Conservation (phyloP, 2,329 filamentous ascomycete species). For the Erysiphe pisi region DNA sequence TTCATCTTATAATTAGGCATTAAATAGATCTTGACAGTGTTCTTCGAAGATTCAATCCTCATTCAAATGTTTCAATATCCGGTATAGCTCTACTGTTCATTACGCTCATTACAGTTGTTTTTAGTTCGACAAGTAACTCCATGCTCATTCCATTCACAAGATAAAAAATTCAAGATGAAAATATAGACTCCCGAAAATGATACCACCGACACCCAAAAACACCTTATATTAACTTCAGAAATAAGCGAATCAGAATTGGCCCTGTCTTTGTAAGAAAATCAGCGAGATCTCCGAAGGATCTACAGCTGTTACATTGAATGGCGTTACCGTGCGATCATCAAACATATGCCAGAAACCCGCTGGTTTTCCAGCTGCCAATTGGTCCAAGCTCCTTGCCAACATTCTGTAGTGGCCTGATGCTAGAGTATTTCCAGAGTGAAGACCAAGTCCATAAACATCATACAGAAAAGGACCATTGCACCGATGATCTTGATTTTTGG, state of each 20-base stretch:
- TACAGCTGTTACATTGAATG: conserved; percentile 5
- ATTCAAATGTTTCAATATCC: no score
- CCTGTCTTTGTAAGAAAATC: conserved; percentile 25
- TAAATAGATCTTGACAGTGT: no score
- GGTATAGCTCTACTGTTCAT: no score
- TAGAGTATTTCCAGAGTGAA: conserved; percentile 32
- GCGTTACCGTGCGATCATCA: conserved; percentile 30
- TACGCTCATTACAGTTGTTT: no score
- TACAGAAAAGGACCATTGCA: conserved; percentile 56
- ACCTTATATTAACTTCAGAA: no score
- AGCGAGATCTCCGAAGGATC: conserved; percentile 26
- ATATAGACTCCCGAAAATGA: no score
- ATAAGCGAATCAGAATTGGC: not conserved
- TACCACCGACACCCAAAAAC: no score
- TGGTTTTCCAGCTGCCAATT: conserved; percentile 19
- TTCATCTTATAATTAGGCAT: no score
- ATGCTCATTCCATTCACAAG: no score
- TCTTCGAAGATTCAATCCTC: no score
- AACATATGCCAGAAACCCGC: conserved; percentile 31
- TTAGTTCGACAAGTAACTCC: no score
- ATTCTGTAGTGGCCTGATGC: conserved; percentile 33
- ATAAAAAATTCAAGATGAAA: no score
- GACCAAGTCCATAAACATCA: conserved; percentile 72
- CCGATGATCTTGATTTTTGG: conserved; percentile 34
- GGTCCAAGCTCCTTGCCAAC: conserved; percentile 31